Percentiles rank a stretch among this genome's conserved stretches.
Evolutionary conservation across 345 rosid species (phyloP).

Genomic region (Ricinus communis): DNA sequence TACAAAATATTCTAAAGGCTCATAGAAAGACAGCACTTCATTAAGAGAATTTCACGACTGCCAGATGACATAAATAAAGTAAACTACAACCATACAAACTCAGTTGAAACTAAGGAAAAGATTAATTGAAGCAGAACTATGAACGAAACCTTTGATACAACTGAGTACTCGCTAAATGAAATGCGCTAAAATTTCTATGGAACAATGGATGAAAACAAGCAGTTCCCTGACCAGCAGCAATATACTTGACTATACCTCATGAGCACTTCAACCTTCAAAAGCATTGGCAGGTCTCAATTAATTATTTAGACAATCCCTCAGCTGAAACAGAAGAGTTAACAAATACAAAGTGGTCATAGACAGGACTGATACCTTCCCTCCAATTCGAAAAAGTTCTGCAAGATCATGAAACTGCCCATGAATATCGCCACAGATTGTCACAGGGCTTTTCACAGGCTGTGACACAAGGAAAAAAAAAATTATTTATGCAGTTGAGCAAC

Average conservation of each 20-base stretch:
- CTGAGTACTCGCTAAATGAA: neutral
- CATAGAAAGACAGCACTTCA: neutral
- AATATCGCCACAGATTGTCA: slow-evolving; percentile 94
- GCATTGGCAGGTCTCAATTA: slow-evolving; percentile 27
- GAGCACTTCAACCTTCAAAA: slow-evolving; percentile 26
- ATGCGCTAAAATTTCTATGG: neutral
- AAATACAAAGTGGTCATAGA: slow-evolving; percentile 20
- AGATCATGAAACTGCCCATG: slow-evolving; percentile 99
- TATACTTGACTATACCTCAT: slow-evolving; percentile 16
- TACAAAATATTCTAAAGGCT: neutral
- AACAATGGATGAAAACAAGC: neutral
- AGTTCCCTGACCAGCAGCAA: slow-evolving; percentile 10
- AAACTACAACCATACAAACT: neutral
- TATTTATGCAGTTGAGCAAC: neutral
- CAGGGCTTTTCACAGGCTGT: slow-evolving; percentile 94
- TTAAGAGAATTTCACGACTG: neutral
- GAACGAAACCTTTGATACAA: neutral
- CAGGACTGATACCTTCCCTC: slow-evolving; percentile 73
- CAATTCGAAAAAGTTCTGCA: slow-evolving; percentile 95
- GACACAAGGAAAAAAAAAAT: neutral
- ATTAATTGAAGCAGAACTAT: neutral
- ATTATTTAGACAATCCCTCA: slow-evolving; percentile 25
- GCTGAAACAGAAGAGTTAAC: slow-evolving; percentile 22
- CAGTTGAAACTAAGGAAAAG: neutral
- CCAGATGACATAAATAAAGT: neutral